Conservation (phyloP, 257 asterid species). For the Scutellaria barbata region DNA sequence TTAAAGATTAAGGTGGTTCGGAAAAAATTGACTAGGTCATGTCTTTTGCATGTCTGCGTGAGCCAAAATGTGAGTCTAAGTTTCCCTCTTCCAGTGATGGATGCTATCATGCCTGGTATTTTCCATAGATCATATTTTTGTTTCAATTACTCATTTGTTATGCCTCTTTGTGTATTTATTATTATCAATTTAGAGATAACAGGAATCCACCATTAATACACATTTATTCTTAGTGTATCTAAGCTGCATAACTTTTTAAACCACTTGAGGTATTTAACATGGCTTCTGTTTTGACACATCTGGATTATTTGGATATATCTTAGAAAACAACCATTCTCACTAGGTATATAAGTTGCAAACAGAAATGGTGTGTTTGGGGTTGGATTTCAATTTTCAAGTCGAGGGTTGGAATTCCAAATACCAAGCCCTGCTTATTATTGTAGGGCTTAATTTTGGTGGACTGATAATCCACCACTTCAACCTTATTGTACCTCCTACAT, state of each 20-base stretch:
- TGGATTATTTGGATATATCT: conserved; percentile 15
- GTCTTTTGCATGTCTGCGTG: not conserved
- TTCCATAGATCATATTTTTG: conserved; percentile 12
- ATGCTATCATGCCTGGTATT: not conserved
- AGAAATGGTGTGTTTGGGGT: no score
- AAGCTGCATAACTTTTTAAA: conserved; percentile 19
- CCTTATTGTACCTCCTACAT: no score
- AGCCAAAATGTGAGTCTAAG: conserved; percentile 19
- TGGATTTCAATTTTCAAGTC: no score
- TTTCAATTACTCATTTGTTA: not conserved
- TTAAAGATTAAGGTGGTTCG: conserved; percentile 5
- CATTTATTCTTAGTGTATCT: not conserved
- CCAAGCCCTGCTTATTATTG: no score
- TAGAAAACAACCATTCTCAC: conserved; percentile 19
- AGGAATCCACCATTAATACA: conserved; percentile 4
- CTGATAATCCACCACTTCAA: no score
- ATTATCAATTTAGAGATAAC: conserved; percentile 3
- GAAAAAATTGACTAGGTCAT: not conserved
- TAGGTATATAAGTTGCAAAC: not conserved
- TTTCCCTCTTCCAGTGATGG: not conserved
- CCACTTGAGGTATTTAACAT: not conserved
- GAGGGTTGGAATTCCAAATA: no score
- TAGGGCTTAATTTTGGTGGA: no score
- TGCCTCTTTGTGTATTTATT: not conserved
- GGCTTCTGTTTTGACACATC: conserved; percentile 25